Percentiles rank a stretch among this genome's conserved stretches.
Conservation (phyloP, 495 filamentous ascomycete genomes). For the Neurospora pannonica region DNA sequence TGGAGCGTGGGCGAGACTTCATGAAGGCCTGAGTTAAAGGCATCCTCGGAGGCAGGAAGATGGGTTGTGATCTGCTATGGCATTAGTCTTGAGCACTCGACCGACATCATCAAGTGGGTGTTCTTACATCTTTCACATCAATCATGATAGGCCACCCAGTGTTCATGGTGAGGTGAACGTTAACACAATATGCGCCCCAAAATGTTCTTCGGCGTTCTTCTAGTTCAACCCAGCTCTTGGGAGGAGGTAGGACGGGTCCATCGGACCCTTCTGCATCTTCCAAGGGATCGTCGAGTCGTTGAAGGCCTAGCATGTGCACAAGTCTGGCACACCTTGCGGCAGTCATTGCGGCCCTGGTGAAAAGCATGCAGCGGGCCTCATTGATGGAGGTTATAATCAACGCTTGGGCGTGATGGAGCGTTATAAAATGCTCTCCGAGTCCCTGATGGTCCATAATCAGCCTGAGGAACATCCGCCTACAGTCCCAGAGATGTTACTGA, state of each 20-base stretch:
- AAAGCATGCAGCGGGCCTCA: slow-evolving; percentile 32
- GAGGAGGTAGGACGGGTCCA: slow-evolving; percentile 25
- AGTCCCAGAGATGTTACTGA: slow-evolving; percentile 3
- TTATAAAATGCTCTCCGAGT: slow-evolving; percentile 36
- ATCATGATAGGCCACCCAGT: slow-evolving; percentile 40
- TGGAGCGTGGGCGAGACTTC: slow-evolving; percentile 25
- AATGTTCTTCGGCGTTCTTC: slow-evolving; percentile 45
- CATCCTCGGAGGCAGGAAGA: slow-evolving; percentile 35
- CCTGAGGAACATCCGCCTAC: background rate
- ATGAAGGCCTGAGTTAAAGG: slow-evolving; percentile 25
- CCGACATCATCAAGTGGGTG: background rate
- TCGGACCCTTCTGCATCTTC: slow-evolving; percentile 16
- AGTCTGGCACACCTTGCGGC: slow-evolving; percentile 30
- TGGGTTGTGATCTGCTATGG: slow-evolving; percentile 31
- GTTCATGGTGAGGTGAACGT: slow-evolving; percentile 37
- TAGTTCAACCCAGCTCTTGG: slow-evolving; percentile 36
- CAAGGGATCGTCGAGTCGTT: slow-evolving; percentile 32
- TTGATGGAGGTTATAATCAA: slow-evolving; percentile 34
- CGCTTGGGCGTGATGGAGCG: slow-evolving; percentile 36
- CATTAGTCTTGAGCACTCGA: background rate
- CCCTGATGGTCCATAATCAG: slow-evolving; percentile 18
- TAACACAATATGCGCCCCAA: slow-evolving; percentile 43
- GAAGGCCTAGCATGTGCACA: slow-evolving; percentile 38
- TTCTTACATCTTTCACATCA: slow-evolving; percentile 27
- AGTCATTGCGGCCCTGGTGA: slow-evolving; percentile 38